A percentile compares a stretch with the other conserved stretches of the same genome.
Conservation (phyloP, 2,329 filamentous ascomycete species). For the Zasmidium citrigriseum region DNA sequence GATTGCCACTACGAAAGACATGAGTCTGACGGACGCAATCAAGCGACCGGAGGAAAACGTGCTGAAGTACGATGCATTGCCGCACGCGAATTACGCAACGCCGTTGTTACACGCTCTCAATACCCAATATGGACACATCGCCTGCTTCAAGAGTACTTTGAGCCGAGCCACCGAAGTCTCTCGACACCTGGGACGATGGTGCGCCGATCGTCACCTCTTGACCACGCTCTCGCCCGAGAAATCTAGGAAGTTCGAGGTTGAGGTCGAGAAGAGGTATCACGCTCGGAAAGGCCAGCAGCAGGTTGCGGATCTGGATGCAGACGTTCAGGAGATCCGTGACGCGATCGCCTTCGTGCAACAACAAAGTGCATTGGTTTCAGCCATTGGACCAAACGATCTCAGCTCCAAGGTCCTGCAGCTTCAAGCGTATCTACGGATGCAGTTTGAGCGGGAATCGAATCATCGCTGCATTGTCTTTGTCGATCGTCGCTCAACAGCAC, state of each 20-base stretch:
- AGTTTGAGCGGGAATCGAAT: conserved; percentile 61
- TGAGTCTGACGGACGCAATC: conserved; percentile 59
- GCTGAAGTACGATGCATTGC: conserved; percentile 57
- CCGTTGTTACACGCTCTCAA: conserved; percentile 62
- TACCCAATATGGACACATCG: conserved; percentile 52
- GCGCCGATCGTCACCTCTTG: conserved; percentile 67
- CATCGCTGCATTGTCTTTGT: conserved; percentile 87
- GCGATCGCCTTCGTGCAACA: conserved; percentile 48
- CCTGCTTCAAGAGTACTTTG: conserved; percentile 59
- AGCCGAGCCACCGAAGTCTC: conserved; percentile 60
- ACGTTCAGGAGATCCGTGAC: conserved; percentile 59
- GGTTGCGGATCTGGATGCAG: conserved; percentile 50
- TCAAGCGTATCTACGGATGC: conserved; percentile 58
- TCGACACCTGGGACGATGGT: conserved; percentile 76
- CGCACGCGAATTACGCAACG: conserved; percentile 59
- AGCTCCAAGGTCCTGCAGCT: conserved; percentile 75
- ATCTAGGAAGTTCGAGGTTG: conserved; percentile 26
- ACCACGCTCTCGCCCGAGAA: conserved; percentile 25
- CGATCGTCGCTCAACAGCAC: conserved; percentile 73
- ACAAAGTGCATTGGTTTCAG: conserved; percentile 6
- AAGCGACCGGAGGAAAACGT: conserved; percentile 62
- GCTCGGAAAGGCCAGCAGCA: conserved; percentile 26
- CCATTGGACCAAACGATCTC: conserved; percentile 41
- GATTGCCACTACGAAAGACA: conserved; percentile 75
- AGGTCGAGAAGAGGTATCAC: conserved; percentile 34